Evolutionary conservation across 768 basidiomycete species (phyloP), one percentile per base, ranked within the genome.

Genomic region (Pulveroboletus sp.): DNA sequence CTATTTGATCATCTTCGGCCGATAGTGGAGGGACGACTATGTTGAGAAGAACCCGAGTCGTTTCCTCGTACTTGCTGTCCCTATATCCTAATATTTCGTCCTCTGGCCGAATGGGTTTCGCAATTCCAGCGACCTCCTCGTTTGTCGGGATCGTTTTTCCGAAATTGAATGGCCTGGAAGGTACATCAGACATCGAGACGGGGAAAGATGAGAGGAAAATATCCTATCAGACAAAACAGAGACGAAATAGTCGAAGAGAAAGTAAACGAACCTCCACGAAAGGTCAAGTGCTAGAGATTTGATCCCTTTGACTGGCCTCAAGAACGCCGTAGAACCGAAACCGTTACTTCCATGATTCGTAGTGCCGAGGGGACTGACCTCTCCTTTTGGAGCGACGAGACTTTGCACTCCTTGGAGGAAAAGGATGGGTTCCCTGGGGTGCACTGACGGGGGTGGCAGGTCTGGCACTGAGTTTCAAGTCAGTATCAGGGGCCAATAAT

Each of bases 241-340:
- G 3, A 20, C 36, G 40, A 31, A 31, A 39, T 13, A 13, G 27
- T 17, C 22, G 19, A 24, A 29, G 29, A 46, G 19, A 30, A 46
- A 43, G 42, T 29, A 44, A 43, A 71, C 76, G 42, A 49, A 86
- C 86, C 77, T 76, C 86, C 86, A 89, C 13, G 82, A 81, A 43
- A 89, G 67, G 27, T 79, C 74, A 13, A 88, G 70, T 19, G 75
- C 71, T 4, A 88, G 69, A 5, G 83, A 72, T 47, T 78, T 75
- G 19, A 80, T 62, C 2, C 85, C 85, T 58, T 79, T 82, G 14
- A 73, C 76, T 54, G 79, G 79, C 61, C 73, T 78, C 54, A 86
- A 55, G 47, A 74, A 60, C 12, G 43, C 45, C 19, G 20, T 27
- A 13, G 44, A 30, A 54, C 34, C 50, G 20, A 50, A 17, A 19